These are phyloP conservation scores for Aspergillus transmontanensis DNA, from an alignment of 2,329 filamentous ascomycete species.

Conservation along the genomic window DNA sequence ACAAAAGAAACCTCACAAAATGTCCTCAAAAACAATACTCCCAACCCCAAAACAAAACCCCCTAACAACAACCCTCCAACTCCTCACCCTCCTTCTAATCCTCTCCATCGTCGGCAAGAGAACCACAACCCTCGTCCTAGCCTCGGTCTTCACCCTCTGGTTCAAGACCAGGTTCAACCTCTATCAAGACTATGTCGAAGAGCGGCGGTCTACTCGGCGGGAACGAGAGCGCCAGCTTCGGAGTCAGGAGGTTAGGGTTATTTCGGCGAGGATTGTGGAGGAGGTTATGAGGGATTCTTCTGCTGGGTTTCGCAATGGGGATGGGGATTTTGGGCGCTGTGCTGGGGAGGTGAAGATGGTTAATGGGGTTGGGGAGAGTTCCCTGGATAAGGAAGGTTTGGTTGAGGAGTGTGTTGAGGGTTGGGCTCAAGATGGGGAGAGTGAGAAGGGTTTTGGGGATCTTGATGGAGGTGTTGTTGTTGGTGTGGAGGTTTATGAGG, in stretches of 20 bases:
- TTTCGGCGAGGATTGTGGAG: background rate
- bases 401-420: background rate
- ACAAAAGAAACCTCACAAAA: background rate
- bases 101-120: background rate
- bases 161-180: background rate
- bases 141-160: constrained; percentile 27
- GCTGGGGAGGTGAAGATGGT: background rate
- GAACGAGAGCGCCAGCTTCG: background rate
- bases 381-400: background rate
- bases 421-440: background rate
- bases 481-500: background rate
- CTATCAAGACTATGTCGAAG: background rate
- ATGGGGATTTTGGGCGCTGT: too few relatives aligned
- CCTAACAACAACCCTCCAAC: background rate
- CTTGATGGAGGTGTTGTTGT: background rate
- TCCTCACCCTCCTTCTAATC: background rate
- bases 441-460: background rate
- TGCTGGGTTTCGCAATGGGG: too few relatives aligned
- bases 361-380: background rate
- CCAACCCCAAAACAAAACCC: background rate
- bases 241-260: background rate
- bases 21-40: background rate
- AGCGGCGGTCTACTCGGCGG: background rate
- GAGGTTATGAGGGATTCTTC: background rate
- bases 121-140: constrained; percentile 5